Base-by-base conservation (phyloP, 2,329 filamentous ascomycete species). In the Rachicladosporium sp. region DNA sequence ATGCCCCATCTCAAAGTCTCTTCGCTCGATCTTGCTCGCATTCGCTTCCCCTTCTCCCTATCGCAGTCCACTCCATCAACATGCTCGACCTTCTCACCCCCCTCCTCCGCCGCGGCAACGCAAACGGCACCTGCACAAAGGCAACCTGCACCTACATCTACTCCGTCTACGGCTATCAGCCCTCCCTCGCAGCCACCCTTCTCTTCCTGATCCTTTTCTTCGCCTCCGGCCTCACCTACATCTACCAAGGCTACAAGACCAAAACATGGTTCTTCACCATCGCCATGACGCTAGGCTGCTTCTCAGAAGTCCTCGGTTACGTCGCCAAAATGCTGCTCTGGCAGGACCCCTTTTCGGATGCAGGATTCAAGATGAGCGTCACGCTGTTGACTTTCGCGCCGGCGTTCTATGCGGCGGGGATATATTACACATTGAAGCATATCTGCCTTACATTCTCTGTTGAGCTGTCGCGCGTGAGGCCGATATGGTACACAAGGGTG, bases 401-500 rank as follows among this genome's bases (percentile, higher is more conserved):
- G 0, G 64, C 65, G 1, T 61, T 69, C 31, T 55, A 65, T 9
- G 60, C 65, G 2, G 66, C 65, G 3, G 62, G 61, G 8, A 64
- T 69, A 29, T 69, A 67, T 35, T 58, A 67, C 27, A 63, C 60
- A 0, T 54, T 66, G 15, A 64, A 65, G 43, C 61, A 64, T 41
- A 51, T 64, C 4, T 56, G 62, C 31, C 37, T 63, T 1, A 57
- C 57, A 46, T 63, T 60, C 23, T 61, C 60, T 23, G 47, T 51
- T 3, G 12, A 35, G 5, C 39, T 44, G 10, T 46, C 43, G 5
- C 46, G 46, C 2, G 45, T 59, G 6, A 50, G 52, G 12, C 51
- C 53, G 7, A 43, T 46, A 31, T 44, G 45, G 32, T 53, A 43
- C 65, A 74, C 73, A 7, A 66, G 68, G 53, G 66, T 75, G 35